Conservation (phyloP, 129 eudicot genomes). For the Flaveria sonorensis region DNA sequence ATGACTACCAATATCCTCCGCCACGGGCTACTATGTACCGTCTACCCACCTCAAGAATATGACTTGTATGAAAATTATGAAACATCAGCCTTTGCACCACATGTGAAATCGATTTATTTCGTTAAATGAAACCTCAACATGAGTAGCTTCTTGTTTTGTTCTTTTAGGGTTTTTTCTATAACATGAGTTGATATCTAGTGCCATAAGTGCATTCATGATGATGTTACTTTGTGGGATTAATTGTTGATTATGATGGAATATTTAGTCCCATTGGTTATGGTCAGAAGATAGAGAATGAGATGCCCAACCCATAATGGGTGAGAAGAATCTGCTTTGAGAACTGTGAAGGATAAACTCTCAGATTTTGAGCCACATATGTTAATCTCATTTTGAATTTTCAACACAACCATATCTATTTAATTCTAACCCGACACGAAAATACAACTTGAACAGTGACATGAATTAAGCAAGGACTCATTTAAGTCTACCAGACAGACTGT, state of each 20-base stretch:
- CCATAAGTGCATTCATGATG: background rate
- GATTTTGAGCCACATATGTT: conserved; percentile 1
- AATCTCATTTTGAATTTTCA: conserved; percentile 2
- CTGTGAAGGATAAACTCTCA: background rate
- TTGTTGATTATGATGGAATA: conserved; percentile 5
- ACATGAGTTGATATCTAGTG: background rate
- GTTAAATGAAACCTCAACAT: background rate
- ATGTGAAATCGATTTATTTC: conserved; percentile 23
- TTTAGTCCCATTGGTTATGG: conserved; percentile 3
- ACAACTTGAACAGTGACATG: background rate
- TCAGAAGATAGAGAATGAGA: background rate
- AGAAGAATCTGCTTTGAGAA: conserved; percentile 9
- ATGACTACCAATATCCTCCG: conserved; percentile 15
- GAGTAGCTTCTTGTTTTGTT: conserved; percentile 1
- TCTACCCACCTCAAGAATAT: conserved; percentile 36
- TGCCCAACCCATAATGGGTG: conserved; percentile 1
- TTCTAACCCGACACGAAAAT: background rate
- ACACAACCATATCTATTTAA: background rate
- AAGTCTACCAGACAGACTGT: background rate
- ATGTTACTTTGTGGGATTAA: background rate
- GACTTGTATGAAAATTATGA: conserved; percentile 27
- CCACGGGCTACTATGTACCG: conserved; percentile 38
- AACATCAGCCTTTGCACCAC: conserved; percentile 29
- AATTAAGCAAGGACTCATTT: background rate
- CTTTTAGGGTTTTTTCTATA: background rate